Conservation (phyloP, 2,329 filamentous ascomycete species). For the Neofusicoccum parvum region DNA sequence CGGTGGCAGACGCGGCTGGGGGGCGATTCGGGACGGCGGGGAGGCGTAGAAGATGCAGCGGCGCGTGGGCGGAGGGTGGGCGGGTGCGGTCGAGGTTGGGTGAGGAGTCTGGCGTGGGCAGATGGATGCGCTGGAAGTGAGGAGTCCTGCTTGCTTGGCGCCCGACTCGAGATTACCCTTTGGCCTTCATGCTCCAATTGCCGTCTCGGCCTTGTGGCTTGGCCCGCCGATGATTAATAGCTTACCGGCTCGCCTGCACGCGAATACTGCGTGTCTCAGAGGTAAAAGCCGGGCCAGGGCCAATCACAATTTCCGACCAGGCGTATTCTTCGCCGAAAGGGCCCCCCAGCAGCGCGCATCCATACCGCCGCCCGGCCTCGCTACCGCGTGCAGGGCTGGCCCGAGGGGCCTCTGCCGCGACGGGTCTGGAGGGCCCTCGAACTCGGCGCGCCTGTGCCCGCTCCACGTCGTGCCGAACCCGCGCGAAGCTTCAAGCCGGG, state of each 20-base stretch:
- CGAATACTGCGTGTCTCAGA: slow-evolving; percentile 19
- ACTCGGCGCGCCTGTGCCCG: neutral
- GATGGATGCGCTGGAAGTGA: slow-evolving; percentile 18
- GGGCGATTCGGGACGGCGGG: neutral
- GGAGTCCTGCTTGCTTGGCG: slow-evolving; percentile 19
- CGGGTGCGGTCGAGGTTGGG: slow-evolving; percentile 15
- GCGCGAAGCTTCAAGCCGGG: neutral
- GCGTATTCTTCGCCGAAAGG: slow-evolving; percentile 14
- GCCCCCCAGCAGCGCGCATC: neutral
- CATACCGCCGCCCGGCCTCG: neutral
- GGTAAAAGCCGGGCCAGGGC: neutral
- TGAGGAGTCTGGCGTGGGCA: slow-evolving; percentile 10
- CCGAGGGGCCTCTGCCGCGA: neutral
- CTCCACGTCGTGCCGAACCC: neutral
- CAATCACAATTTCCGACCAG: slow-evolving; percentile 13
- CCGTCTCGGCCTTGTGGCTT: slow-evolving; percentile 9
- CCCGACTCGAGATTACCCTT: slow-evolving; percentile 21
- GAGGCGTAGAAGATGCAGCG: slow-evolving; percentile 20
- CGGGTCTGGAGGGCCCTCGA: neutral
- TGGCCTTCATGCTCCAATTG: slow-evolving; percentile 16
- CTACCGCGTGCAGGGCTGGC: slow-evolving; percentile 9
- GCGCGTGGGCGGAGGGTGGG: slow-evolving; percentile 9
- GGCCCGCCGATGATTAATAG: slow-evolving; percentile 21
- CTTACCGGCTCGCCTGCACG: slow-evolving; percentile 9
- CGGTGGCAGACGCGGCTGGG: neutral